phyloP scores from a whole-genome alignment of 2,329 filamentous ascomycete species.

The Talaromyces sp. region DNA sequence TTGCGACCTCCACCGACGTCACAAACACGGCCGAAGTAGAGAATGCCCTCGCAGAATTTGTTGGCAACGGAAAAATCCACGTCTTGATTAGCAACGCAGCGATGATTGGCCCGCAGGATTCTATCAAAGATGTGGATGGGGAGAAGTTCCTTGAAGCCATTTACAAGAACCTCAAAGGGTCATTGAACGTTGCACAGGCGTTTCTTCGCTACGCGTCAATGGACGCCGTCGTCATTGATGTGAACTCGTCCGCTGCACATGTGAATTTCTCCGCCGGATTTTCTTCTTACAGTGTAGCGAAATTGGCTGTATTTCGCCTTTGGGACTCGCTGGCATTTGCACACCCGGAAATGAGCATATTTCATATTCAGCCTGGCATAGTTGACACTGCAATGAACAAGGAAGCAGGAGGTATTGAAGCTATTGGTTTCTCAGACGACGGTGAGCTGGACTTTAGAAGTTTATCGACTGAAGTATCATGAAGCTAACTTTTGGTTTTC shows the following conservation, averaged over 20 bases:
- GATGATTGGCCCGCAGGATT: constrained; percentile 20
- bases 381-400: constrained; percentile 19
- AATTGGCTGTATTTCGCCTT: constrained; percentile 24
- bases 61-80: constrained; percentile 24
- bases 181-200: constrained; percentile 2
- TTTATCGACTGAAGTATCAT: not conserved
- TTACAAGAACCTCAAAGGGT: not conserved
- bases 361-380: constrained; percentile 27
- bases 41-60: not conserved
- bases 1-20: constrained; percentile 14
- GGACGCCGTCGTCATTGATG: constrained; percentile 27
- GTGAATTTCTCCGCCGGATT: constrained; percentile 21
- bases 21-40: constrained; percentile 6
- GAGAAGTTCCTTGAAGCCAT: constrained; percentile 22
- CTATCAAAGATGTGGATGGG: constrained; percentile 22
- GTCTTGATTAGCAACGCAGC: constrained; percentile 38
- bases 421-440: constrained; percentile 14
- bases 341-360: constrained; percentile 23
- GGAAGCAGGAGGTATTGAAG: constrained; percentile 13
- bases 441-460: constrained; percentile 8
- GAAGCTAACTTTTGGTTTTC: not conserved
- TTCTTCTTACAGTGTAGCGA: constrained; percentile 22
- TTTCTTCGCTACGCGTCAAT: constrained; percentile 29
- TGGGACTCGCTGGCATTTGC: constrained; percentile 19
- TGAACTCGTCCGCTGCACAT: constrained; percentile 30